Percentiles rank a stretch among this genome's conserved stretches.
phyloP scores from a whole-genome alignment of 2,329 filamentous ascomycete genomes.

The Cercospora citrullina region DNA sequence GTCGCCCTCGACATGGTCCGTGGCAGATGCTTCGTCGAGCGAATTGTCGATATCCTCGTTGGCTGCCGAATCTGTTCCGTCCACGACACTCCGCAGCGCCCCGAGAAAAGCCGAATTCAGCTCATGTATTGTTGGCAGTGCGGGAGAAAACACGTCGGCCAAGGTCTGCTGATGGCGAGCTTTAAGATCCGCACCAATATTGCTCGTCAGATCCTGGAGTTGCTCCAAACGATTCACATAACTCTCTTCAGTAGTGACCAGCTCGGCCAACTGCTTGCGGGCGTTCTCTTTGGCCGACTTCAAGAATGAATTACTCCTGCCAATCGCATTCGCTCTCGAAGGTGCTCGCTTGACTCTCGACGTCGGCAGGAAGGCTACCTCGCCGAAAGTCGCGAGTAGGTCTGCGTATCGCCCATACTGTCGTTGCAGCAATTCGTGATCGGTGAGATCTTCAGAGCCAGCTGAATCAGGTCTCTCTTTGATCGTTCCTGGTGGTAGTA shows the following conservation, averaged over 20 bases:
- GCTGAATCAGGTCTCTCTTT: slow-evolving; percentile 32
- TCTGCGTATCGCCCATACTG: slow-evolving; percentile 78
- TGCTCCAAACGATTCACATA: slow-evolving; percentile 73
- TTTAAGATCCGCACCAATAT: slow-evolving; percentile 78
- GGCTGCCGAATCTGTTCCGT: slow-evolving; percentile 80
- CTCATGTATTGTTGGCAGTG: slow-evolving; percentile 75
- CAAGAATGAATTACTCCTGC: slow-evolving; percentile 73
- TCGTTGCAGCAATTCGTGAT: slow-evolving; percentile 50
- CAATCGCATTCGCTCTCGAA: slow-evolving; percentile 79
- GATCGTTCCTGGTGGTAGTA: slow-evolving; percentile 77
- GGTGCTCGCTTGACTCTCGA: slow-evolving; percentile 80
- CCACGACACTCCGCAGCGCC: slow-evolving; percentile 72
- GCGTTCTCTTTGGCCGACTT: slow-evolving; percentile 80
- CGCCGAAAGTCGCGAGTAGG: slow-evolving; percentile 76
- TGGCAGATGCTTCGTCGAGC: slow-evolving; percentile 51
- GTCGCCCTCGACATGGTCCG: slow-evolving; percentile 57
- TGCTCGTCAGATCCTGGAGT: slow-evolving; percentile 76
- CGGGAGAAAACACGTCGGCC: slow-evolving; percentile 78
- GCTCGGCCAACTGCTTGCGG: slow-evolving; percentile 82
- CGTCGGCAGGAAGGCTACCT: slow-evolving; percentile 83
- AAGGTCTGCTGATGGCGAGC: slow-evolving; percentile 48
- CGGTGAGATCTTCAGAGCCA: slow-evolving; percentile 32
- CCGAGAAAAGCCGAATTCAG: slow-evolving; percentile 80
- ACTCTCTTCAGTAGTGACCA: slow-evolving; percentile 90
- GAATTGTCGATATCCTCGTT: slow-evolving; percentile 69